Base-by-base conservation (phyloP, 768 basidiomycete genomes). In the Clavulina sp. region DNA sequence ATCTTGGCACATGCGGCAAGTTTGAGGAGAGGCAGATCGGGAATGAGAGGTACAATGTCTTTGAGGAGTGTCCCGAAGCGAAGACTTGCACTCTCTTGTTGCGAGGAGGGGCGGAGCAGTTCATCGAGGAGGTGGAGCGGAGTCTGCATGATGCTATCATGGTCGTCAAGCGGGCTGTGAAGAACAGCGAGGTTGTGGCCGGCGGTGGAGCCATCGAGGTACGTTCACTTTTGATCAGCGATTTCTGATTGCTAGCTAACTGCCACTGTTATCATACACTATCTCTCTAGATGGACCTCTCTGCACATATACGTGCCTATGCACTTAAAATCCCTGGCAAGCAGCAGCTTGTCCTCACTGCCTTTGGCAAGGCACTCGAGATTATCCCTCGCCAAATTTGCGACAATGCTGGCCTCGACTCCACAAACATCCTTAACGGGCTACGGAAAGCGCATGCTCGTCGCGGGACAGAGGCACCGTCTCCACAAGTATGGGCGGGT, bases 91-190 rank as follows among this genome's bases (percentile, higher is more conserved):
- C 95, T 16, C 68, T 99, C 4, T 65, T 99, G 23, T 78, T 99
- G 54, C 76, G 95, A 49, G 95, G 95, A 53, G 95, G 95, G 28
- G 95, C 95, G 0, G 92, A 97, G 61, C 95, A 99, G 64, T 97
- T 99, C 66, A 97, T 97, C 56, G 89, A 89, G 62, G 95, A 97
- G 65, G 92, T 97, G 5, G 93, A 97, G 66, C 71, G 95, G 52
- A 91, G 87, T 76, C 67, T 99, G 58, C 93, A 99, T 62, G 95
- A 99, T 62, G 92, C 93, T 1, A 88, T 97, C 60, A 97, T 97
- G 92, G 92, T 99, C n/a, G 95, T 99, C 41, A 95, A 95, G 68
- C 75, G 95, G 49, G 92, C 95, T 3, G 81, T 99, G 59, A 82
- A 81, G 62, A 97, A 91, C 62, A 89, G 87, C 38, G 85, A 93